Base-by-base conservation (phyloP, 192 early-diverging fungal genomes). In the Tieghemiomyces parasiticus region DNA sequence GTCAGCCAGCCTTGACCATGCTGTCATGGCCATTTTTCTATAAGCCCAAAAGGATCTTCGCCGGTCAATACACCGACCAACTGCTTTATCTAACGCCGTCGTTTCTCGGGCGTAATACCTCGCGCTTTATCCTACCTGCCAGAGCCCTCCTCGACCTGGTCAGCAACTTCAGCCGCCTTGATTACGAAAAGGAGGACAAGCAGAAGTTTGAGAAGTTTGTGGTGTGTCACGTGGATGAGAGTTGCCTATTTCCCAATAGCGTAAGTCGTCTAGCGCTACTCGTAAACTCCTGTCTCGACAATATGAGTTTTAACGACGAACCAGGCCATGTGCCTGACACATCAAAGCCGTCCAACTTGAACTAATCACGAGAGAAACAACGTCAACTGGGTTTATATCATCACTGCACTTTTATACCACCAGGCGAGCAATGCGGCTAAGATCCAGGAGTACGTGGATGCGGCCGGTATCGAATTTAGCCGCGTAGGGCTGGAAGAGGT, bases 161-260 rank as follows among this genome's bases (percentile, higher is more conserved):
- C 14, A 62, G 68, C 24, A 79, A 80, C 22, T 88, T 83, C 63
- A 79, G 79, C 55, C 58, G 59, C 25, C 59, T 78, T 16, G 73
- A 70, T 22, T 63, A 74, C 48, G 75, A 83, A 22, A 74, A 62
- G 1, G 74, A 74, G 42, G 83, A 88, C 33, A 70, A 78, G 29
- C 71, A 74, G 25, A 66, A 75, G 19, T 87, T 88, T 64, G 65
- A 72, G 2, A 70, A 74, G 20, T 64, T 88, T 24, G 66, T 80
- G 19, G 78, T 87, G 6, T 92, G 89, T 38, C 84, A 91, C 50
- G 72, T 95, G 54, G 90, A 95, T 63, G 82, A 88, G 58, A 75
- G 78, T 9, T 59, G 75, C 32, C 46, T 86, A 16, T 74, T 85
- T 68, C 55, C 72, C 34, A 42, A 67, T 51, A 24, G 9, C 19